A percentile compares a stretch with the other conserved stretches of the same genome.
Evolutionary conservation across 768 basidiomycete species (phyloP).

Genomic region (Gymnopilus junonius): DNA sequence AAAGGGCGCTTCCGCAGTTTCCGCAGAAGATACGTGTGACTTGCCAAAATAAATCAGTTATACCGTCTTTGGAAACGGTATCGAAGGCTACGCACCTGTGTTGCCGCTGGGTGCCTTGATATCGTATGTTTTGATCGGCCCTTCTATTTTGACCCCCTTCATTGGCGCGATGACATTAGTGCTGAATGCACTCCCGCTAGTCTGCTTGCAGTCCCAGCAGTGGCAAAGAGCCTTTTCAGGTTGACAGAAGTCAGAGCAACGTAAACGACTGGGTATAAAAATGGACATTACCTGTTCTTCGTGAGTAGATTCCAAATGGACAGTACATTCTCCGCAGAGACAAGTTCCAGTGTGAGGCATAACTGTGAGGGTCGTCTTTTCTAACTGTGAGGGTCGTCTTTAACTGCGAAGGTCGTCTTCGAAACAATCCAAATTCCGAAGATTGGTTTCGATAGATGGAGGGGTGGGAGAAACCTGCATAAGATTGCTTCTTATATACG

Average conservation of each 20-base stretch:
- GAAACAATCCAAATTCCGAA: too few species aligned
- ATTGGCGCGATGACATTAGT: not conserved
- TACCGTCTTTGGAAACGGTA: too few species aligned
- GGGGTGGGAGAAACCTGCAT: not conserved
- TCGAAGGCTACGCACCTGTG: not conserved
- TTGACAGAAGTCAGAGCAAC: not conserved
- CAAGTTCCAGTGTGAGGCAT: not conserved
- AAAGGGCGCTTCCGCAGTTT: not conserved
- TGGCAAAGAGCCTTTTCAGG: not conserved
- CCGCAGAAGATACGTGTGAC: too few species aligned
- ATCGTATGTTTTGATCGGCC: not conserved
- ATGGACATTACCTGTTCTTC: not conserved
- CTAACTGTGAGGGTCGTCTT: too few species aligned
- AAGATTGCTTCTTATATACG: not conserved
- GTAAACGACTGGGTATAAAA: too few species aligned
- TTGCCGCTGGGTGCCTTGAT: not conserved
- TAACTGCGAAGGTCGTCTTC: too few species aligned
- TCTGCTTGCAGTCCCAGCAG: not conserved
- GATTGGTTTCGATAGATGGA: too few species aligned
- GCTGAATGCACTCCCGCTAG: not conserved
- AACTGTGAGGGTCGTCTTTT: too few species aligned
- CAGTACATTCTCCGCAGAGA: not conserved
- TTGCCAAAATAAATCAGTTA: too few species aligned
- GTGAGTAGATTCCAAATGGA: not conserved
- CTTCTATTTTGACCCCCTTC: not conserved